Conservation (phyloP, 495 filamentous ascomycete species). For the Collariella sp. region DNA sequence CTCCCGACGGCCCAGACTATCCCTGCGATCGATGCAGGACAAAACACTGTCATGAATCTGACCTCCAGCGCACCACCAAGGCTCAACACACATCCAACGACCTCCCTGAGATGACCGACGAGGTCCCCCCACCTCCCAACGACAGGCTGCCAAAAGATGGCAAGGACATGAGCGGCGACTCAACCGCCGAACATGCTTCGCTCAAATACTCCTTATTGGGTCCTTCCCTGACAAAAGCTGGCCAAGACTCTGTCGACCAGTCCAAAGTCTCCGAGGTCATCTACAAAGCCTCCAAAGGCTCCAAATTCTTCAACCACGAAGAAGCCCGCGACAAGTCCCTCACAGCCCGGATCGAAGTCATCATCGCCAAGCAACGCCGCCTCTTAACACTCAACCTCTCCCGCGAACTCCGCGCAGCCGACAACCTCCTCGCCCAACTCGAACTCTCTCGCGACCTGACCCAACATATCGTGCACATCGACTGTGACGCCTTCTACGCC, state of each 20-base stretch:
- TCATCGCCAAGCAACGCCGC: slow-evolving; percentile 64
- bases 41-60: neutral
- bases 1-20: neutral
- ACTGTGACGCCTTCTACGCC: slow-evolving; percentile 98
- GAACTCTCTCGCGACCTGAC: slow-evolving; percentile 71
- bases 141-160: neutral
- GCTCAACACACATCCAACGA: neutral
- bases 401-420: slow-evolving; percentile 62
- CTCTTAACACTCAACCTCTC: slow-evolving; percentile 70
- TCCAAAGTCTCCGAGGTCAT: slow-evolving; percentile 94
- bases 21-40: neutral
- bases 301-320: slow-evolving; percentile 94
- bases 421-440: slow-evolving; percentile 72
- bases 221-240: slow-evolving; percentile 87
- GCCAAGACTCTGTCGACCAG: slow-evolving; percentile 91
- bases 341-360: slow-evolving; percentile 77
- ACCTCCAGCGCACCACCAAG: neutral
- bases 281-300: slow-evolving; percentile 92
- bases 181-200: slow-evolving; percentile 30
- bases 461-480: slow-evolving; percentile 81
- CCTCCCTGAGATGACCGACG: neutral
- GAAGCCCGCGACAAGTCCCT: slow-evolving; percentile 72
- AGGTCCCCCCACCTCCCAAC: neutral
- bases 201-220: slow-evolving; percentile 68
- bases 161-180: neutral